phyloP scores from a whole-genome alignment of 306 rosid species.

The Carpinus viminea region DNA sequence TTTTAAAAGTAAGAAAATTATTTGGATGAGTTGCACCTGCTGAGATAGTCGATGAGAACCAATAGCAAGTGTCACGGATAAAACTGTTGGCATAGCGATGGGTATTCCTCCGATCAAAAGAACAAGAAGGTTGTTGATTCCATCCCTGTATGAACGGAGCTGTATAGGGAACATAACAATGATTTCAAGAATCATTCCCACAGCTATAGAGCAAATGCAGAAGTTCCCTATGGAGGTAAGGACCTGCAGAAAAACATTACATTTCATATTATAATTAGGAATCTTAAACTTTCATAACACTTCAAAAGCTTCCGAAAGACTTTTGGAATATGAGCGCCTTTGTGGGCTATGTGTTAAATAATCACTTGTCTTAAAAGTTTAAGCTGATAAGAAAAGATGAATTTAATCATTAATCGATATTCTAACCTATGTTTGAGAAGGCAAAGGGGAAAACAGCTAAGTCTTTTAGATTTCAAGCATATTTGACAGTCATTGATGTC shows the following conservation, averaged over 20 bases:
- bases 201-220: slow-evolving; percentile 89
- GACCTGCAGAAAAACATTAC: slow-evolving; percentile 53
- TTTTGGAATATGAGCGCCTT: neutral
- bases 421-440: no score
- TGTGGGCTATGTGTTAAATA: no score
- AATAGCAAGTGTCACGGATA: slow-evolving; percentile 88
- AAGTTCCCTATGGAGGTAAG: slow-evolving; percentile 85
- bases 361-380: no score
- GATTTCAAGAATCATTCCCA: slow-evolving; percentile 86
- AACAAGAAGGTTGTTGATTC: slow-evolving; percentile 91
- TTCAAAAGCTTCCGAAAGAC: slow-evolving; percentile 3
- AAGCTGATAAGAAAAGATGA: no score
- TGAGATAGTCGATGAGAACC: slow-evolving; percentile 91
- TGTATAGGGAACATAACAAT: slow-evolving; percentile 81
- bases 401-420: no score
- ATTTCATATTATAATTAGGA: neutral
- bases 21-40: slow-evolving; percentile 52
- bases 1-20: neutral
- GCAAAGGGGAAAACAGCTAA: no score
- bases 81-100: slow-evolving; percentile 95
- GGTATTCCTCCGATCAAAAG: slow-evolving; percentile 95
- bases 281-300: slow-evolving; percentile 4
- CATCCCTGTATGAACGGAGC: slow-evolving; percentile 76
- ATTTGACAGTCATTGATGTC: neutral
- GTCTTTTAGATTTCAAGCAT: neutral